Percentiles rank a stretch among this genome's conserved stretches.
These are phyloP conservation scores for Trametes gibbosa DNA, from an alignment of 768 basidiomycete species.

Conservation along the genomic window DNA sequence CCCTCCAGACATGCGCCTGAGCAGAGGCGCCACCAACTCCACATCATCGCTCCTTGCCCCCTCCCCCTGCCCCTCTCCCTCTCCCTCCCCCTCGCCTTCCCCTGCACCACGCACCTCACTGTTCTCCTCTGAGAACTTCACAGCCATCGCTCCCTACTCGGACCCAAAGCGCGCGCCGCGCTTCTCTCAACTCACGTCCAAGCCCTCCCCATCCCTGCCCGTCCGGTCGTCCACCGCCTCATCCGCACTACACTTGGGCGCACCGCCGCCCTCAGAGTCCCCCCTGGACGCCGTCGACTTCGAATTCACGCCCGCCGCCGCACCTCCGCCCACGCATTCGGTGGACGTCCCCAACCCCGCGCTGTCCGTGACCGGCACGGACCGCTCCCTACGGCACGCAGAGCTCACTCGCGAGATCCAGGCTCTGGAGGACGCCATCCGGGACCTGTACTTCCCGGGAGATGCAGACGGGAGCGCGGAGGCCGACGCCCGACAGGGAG, in stretches of 20 bases:
- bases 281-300: not conserved
- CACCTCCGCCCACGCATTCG: slow-evolving; percentile 1
- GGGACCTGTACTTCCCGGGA: not conserved
- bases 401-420: slow-evolving; percentile 9
- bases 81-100: not conserved
- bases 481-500: not conserved
- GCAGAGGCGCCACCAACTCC: not conserved
- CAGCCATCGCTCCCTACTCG: not conserved
- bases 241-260: not conserved
- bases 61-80: not conserved
- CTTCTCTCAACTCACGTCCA: not conserved
- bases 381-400: slow-evolving; percentile 3
- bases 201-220: not conserved
- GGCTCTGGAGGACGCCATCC: slow-evolving; percentile 6
- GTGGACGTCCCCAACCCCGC: slow-evolving; percentile 12
- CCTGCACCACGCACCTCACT: not conserved
- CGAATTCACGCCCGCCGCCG: not conserved
- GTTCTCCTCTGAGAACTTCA: not conserved
- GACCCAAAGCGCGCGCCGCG: not conserved
- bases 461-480: not conserved
- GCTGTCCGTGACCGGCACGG: slow-evolving; percentile 10
- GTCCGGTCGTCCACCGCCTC: not conserved
- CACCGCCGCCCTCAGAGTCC: not conserved
- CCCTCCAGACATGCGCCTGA: not conserved
- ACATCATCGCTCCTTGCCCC: not conserved